Percentiles rank a stretch among this genome's conserved stretches.
phyloP scores from a whole-genome alignment of 2,329 filamentous ascomycete species.

The Fusarium pseudoanthophilum region DNA sequence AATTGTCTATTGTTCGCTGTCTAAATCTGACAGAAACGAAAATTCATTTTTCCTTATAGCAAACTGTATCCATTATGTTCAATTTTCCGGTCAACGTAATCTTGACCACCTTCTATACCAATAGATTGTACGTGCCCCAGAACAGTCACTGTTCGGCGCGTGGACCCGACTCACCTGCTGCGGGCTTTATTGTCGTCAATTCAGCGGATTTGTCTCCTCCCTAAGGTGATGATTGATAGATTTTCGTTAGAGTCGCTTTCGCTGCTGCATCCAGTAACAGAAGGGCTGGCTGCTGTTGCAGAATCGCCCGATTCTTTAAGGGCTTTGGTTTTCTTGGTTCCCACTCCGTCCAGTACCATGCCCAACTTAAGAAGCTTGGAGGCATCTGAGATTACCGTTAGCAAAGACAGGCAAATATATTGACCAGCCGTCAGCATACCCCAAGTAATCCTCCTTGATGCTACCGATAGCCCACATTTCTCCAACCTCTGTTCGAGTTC shows the following conservation, averaged over 20 bases:
- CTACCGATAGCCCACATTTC: conserved; percentile 98
- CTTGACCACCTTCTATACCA: conserved; percentile 11
- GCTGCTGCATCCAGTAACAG: background rate
- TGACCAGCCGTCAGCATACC: conserved; percentile 56
- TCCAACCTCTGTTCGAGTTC: conserved; percentile 90
- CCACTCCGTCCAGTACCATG: conserved; percentile 24
- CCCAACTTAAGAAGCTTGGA: conserved; percentile 42
- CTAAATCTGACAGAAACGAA: conserved; percentile 15
- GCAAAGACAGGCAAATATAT: background rate
- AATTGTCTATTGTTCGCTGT: conserved; percentile 32
- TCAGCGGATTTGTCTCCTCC: background rate
- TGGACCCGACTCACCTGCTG: background rate
- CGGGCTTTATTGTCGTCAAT: conserved; percentile 6
- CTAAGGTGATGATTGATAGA: background rate
- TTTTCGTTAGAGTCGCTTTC: conserved; percentile 5
- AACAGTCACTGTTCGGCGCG: background rate
- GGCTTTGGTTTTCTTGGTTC: conserved; percentile 22
- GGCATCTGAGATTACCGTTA: conserved; percentile 42
- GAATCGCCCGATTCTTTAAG: background rate
- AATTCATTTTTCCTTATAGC: conserved; percentile 15
- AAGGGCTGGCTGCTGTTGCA: conserved; percentile 1
- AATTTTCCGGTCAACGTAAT: conserved; percentile 4
- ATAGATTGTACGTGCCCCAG: background rate
- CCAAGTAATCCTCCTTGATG: conserved; percentile 86
- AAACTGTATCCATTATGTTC: conserved; percentile 17